A percentile compares a stretch with the other conserved stretches of the same genome.
Conservation (phyloP, 768 basidiomycete genomes). For the Suillus placidus region DNA sequence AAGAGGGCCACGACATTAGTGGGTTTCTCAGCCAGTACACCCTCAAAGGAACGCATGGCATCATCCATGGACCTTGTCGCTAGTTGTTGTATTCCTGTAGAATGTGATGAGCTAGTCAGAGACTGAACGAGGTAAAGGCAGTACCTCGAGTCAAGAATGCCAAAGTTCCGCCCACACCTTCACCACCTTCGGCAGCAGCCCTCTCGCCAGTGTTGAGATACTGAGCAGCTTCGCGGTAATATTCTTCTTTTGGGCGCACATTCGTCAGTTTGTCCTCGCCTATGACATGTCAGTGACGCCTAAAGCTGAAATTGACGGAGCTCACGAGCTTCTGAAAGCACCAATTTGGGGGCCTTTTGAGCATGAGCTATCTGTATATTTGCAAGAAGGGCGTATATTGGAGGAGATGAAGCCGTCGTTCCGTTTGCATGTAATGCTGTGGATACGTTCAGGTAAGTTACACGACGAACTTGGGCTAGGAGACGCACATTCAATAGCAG, state of each 20-base stretch:
- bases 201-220: constrained; percentile 65
- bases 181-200: constrained; percentile 59
- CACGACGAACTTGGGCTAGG: background rate
- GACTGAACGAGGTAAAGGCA: constrained; percentile 11
- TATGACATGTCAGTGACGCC: constrained; percentile 27
- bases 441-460: constrained; percentile 9
- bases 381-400: constrained; percentile 81
- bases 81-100: constrained; percentile 77
- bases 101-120: constrained; percentile 3
- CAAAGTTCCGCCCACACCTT: constrained; percentile 56
- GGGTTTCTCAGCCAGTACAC: constrained; percentile 74
- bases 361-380: constrained; percentile 84
- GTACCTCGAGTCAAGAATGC: constrained; percentile 69
- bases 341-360: constrained; percentile 79
- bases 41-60: constrained; percentile 80
- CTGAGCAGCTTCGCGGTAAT: constrained; percentile 69
- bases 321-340: constrained; percentile 75
- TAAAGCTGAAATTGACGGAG: constrained; percentile 16
- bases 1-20: constrained; percentile 87
- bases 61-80: constrained; percentile 81
- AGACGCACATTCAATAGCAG: constrained; percentile 68
- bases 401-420: constrained; percentile 56
- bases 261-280: constrained; percentile 65
- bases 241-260: constrained; percentile 67
- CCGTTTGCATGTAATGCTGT: constrained; percentile 57